phyloP scores from a whole-genome alignment of 495 filamentous ascomycete genomes.

The Choiromyces venosus region DNA sequence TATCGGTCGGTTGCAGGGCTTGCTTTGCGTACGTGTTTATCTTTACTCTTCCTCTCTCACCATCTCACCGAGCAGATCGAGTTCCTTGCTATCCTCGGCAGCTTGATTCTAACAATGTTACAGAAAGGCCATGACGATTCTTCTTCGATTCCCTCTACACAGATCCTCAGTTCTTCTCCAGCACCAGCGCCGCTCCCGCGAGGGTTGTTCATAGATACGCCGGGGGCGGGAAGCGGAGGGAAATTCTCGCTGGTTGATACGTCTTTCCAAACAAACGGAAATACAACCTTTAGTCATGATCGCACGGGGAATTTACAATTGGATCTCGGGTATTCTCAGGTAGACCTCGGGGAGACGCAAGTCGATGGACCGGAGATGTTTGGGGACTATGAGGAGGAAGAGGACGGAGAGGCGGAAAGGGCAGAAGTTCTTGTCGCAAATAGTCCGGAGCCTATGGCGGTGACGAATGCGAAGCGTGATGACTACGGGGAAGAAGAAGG shows the following conservation, averaged over 20 bases:
- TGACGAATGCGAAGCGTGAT: neutral
- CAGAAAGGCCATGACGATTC: conserved; percentile 12
- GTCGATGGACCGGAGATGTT: conserved; percentile 14
- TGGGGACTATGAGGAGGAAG: neutral
- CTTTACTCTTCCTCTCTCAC: neutral
- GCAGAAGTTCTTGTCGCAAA: neutral
- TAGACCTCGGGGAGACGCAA: conserved; percentile 35
- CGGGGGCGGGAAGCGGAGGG: conserved; percentile 4
- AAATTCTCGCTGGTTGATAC: conserved; percentile 7
- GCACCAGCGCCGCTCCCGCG: conserved; percentile 2
- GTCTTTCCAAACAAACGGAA: neutral
- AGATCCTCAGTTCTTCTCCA: conserved; percentile 27
- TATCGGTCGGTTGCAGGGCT: conserved; percentile 17
- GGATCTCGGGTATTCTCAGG: conserved; percentile 15
- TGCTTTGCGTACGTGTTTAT: conserved; percentile 20
- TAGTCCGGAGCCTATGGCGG: neutral
- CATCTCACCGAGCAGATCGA: neutral
- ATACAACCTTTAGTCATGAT: conserved; percentile 19
- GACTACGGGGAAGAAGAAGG: neutral
- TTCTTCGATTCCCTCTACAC: conserved; percentile 16
- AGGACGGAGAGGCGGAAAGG: neutral
- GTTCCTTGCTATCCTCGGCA: neutral
- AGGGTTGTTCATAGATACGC: neutral
- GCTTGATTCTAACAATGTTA: neutral
- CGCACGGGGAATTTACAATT: conserved; percentile 27